Evolutionary conservation across 2,329 filamentous ascomycete genomes (phyloP).

Genomic region (Colletotrichum liaoningense): DNA sequence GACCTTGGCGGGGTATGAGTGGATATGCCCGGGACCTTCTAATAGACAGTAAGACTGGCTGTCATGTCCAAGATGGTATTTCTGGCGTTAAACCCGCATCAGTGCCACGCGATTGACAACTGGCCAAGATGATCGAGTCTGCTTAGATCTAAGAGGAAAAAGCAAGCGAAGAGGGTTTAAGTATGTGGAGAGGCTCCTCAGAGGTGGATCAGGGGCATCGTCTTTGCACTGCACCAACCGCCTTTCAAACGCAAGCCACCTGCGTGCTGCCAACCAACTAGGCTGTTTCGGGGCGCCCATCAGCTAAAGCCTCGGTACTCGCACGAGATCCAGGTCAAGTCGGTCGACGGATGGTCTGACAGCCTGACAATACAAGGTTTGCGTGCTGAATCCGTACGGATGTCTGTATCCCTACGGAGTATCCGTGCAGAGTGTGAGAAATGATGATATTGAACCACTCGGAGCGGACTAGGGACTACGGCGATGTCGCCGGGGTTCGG

Average conservation of each 20-base stretch:
- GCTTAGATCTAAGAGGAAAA: constrained; percentile 24
- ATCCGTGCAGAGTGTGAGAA: background rate
- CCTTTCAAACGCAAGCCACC: background rate
- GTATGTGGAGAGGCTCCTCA: constrained; percentile 9
- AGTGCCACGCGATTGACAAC: constrained; percentile 17
- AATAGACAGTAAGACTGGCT: background rate
- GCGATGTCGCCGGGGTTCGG: background rate
- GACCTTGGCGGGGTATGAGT: constrained; percentile 10
- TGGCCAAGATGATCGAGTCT: background rate
- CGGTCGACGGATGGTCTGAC: background rate
- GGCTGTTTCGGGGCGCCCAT: background rate
- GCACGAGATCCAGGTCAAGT: background rate
- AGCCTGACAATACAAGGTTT: background rate
- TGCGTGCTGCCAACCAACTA: background rate
- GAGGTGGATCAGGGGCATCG: constrained; percentile 12
- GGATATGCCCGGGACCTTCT: background rate
- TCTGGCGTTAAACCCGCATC: background rate
- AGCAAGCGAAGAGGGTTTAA: constrained; percentile 25
- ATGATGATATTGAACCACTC: background rate
- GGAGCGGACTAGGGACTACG: background rate
- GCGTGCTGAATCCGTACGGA: background rate
- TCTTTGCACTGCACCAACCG: constrained; percentile 1
- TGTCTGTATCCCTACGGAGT: too few species aligned
- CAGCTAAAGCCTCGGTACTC: background rate
- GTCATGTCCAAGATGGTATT: constrained; percentile 2